Conservation (phyloP, 805 yeast genomes). For the Pichia occidentalis region DNA sequence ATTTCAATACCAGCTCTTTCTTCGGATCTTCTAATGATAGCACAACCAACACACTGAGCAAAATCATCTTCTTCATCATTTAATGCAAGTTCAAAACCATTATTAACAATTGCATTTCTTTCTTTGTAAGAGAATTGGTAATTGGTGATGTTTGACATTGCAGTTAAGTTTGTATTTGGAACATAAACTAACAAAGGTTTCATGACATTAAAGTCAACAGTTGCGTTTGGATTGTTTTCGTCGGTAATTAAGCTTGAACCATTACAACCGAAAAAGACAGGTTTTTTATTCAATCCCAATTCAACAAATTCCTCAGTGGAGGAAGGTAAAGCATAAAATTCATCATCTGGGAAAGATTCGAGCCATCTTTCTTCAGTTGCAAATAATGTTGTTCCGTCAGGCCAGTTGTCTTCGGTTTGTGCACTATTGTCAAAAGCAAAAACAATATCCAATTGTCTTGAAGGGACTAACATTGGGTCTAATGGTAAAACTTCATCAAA, state of each 20-base stretch:
- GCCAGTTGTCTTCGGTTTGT: constrained; percentile 54
- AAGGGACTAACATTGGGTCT: constrained; percentile 53
- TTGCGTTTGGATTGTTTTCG: constrained; percentile 15
- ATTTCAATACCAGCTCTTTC: constrained; percentile 53
- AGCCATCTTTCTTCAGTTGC: constrained; percentile 45
- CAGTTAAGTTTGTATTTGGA: constrained; percentile 60
- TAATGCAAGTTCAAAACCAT: constrained; percentile 66
- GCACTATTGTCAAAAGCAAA: constrained; percentile 60
- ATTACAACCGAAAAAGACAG: constrained; percentile 79
- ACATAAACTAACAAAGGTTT: constrained; percentile 72
- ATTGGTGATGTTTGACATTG: constrained; percentile 56
- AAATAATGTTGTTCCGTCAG: constrained; percentile 54
- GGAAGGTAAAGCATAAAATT: constrained; percentile 66
- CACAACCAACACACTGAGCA: constrained; percentile 74
- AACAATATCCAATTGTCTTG: constrained; percentile 53
- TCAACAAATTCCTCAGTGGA: constrained; percentile 50
- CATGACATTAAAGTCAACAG: constrained; percentile 27
- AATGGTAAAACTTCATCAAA: constrained; percentile 53
- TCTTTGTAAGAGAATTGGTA: constrained; percentile 52
- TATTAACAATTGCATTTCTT: constrained; percentile 51
- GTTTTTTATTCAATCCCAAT: constrained; percentile 51
- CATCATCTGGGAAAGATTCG: constrained; percentile 42
- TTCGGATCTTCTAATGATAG: constrained; percentile 67
- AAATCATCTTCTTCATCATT: constrained; percentile 54
- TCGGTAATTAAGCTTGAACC: constrained; percentile 44